Evolutionary conservation across 768 basidiomycete genomes (phyloP).

Genomic region (Suillus subalutaceus): DNA sequence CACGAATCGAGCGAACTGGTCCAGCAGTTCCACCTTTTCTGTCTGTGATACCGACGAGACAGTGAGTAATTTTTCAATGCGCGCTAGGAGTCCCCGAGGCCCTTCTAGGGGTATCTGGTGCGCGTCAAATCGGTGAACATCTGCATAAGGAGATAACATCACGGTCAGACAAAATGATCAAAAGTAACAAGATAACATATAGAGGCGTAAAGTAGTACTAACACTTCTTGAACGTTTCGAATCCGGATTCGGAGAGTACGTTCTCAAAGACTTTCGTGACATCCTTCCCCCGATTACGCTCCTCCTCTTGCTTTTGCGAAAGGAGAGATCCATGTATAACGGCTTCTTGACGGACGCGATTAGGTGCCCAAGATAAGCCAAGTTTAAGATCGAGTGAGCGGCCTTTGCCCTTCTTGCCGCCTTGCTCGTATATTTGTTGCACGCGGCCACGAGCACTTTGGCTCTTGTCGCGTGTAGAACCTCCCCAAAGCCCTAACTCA

Average conservation of each 20-base stretch:
- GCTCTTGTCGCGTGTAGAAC: slow-evolving; percentile 28
- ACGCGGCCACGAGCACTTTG: slow-evolving; percentile 23
- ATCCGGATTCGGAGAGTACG: slow-evolving; percentile 38
- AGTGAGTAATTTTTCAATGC: slow-evolving; percentile 62
- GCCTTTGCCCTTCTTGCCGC: slow-evolving; percentile 50
- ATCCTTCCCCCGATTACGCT: slow-evolving; percentile 29
- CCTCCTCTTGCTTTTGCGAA: slow-evolving; percentile 24
- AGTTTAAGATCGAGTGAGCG: slow-evolving; percentile 73
- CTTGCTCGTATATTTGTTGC: slow-evolving; percentile 19
- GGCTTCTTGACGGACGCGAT: slow-evolving; percentile 67
- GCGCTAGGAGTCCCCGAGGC: slow-evolving; percentile 65
- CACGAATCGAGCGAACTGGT: slow-evolving; percentile 63
- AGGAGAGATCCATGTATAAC: slow-evolving; percentile 47
- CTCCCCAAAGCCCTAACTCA: slow-evolving; percentile 33
- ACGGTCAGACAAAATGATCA: slow-evolving; percentile 16
- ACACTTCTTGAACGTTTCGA: slow-evolving; percentile 64
- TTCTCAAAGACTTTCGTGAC: slow-evolving; percentile 42
- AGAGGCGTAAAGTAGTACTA: slow-evolving; percentile 27
- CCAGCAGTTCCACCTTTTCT: slow-evolving; percentile 53
- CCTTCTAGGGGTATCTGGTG: slow-evolving; percentile 78
- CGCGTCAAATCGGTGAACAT: slow-evolving; percentile 76
- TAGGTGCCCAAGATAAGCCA: slow-evolving; percentile 74
- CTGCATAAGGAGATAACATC: slow-evolving; percentile 36
- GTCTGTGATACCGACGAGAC: slow-evolving; percentile 50
- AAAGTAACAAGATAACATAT: slow-evolving; percentile 1